phyloP scores from a whole-genome alignment of 805 yeast species.

The Ogataea nitratoaversa region DNA sequence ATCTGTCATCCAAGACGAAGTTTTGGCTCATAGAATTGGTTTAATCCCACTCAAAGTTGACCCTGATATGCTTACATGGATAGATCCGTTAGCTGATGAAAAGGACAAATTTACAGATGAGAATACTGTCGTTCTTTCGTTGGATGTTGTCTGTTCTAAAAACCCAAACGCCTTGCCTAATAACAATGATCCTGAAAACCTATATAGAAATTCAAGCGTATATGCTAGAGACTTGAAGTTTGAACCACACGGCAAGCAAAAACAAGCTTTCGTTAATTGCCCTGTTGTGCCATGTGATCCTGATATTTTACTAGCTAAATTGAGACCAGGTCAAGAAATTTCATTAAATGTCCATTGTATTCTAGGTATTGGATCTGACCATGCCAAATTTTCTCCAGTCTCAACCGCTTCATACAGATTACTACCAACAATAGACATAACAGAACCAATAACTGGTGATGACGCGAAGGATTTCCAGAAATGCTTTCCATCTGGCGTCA shows the following conservation, averaged over 20 bases:
- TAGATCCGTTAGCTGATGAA: conserved; percentile 60
- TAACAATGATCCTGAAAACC: conserved; percentile 74
- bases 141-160: conserved; percentile 79
- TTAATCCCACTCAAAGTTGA: conserved; percentile 85
- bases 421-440: conserved; percentile 80
- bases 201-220: conserved; percentile 79
- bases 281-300: conserved; percentile 83
- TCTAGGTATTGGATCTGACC: conserved; percentile 89
- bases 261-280: conserved; percentile 57
- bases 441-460: conserved; percentile 68
- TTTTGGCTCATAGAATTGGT: conserved; percentile 92
- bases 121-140: conserved; percentile 80
- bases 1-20: conserved; percentile 96
- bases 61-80: conserved; percentile 86
- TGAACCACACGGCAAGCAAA: conserved; percentile 88
- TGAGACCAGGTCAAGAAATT: conserved; percentile 97
- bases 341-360: conserved; percentile 85
- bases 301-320: conserved; percentile 82
- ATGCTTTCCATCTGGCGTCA: conserved; percentile 92
- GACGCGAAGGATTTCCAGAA: conserved; percentile 75
- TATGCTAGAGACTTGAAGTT: conserved; percentile 87
- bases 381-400: conserved; percentile 96
- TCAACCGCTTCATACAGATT: conserved; percentile 94
- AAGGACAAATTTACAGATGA: conserved; percentile 75
- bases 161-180: conserved; percentile 79